phyloP scores from a whole-genome alignment of 2,329 filamentous ascomycete species.

The Coniochaeta sp. region DNA sequence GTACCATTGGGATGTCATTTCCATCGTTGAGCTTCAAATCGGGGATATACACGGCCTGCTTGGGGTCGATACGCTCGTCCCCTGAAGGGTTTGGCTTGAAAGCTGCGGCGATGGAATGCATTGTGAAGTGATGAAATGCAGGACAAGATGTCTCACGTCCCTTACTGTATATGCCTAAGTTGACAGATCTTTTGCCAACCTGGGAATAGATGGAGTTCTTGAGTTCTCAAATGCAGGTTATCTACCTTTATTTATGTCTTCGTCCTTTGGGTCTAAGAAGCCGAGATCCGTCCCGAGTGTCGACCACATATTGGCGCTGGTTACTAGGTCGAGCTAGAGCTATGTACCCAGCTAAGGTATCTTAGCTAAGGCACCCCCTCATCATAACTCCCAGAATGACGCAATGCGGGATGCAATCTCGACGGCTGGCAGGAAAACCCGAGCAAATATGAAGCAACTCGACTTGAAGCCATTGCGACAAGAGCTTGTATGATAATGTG shows the following conservation, averaged over 20 bases:
- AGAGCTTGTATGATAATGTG: too few species aligned
- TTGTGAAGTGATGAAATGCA: conserved; percentile 10
- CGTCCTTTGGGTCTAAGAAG: background rate
- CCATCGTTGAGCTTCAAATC: conserved; percentile 67
- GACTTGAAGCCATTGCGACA: too few species aligned
- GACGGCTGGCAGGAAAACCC: too few species aligned
- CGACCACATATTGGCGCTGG: background rate
- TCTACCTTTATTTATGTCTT: too few species aligned
- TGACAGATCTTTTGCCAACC: too few species aligned
- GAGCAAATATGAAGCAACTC: too few species aligned
- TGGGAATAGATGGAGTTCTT: too few species aligned
- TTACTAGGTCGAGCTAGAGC: background rate
- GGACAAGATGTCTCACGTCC: background rate
- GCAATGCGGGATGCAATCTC: background rate
- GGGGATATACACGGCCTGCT: conserved; percentile 39
- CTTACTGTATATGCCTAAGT: too few species aligned
- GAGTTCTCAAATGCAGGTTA: too few species aligned
- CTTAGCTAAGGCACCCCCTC: too few species aligned
- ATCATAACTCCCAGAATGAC: background rate
- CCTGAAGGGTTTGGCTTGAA: conserved; percentile 32
- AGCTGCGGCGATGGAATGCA: conserved; percentile 34
- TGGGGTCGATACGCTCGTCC: conserved; percentile 18
- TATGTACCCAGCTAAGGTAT: background rate
- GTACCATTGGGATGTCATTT: conserved; percentile 62
- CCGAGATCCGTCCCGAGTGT: background rate